phyloP scores from a whole-genome alignment of 1,139 yeast species.

The Nematodospora anomalae region DNA sequence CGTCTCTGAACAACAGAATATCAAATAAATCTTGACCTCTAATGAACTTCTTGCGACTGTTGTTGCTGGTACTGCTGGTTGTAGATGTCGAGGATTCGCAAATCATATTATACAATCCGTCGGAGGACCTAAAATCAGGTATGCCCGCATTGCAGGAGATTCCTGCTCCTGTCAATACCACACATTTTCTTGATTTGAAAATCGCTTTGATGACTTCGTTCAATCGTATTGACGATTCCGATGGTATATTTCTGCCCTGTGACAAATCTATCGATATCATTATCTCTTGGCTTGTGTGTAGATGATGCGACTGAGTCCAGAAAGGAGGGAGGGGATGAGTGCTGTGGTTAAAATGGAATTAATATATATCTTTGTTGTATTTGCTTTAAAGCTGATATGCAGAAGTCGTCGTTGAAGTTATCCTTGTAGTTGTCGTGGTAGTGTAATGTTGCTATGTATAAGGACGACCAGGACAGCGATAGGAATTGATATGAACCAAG shows the following conservation, averaged over 20 bases:
- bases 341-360: no score
- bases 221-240: constrained; percentile 24
- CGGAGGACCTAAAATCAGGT: constrained; percentile 86
- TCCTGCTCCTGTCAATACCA: constrained; percentile 89
- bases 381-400: no score
- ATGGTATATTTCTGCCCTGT: constrained; percentile 13
- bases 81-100: neutral
- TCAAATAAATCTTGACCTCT: constrained; percentile 92
- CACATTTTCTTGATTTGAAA: constrained; percentile 49
- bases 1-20: constrained; percentile 71
- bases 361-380: no score
- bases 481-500: no score
- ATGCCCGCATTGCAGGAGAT: constrained; percentile 96
- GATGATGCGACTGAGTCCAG: no score
- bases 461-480: no score
- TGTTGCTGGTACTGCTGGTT: no score
- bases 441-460: no score
- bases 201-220: constrained; percentile 44
- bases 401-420: no score
- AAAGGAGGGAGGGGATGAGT: no score
- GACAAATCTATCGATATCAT: constrained; percentile 38
- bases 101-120: constrained; percentile 79
- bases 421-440: no score
- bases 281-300: neutral
- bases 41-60: constrained; percentile 60